Evolutionary conservation across 805 yeast species (phyloP).

Genomic region (Saccharomycopsis selenospora): DNA sequence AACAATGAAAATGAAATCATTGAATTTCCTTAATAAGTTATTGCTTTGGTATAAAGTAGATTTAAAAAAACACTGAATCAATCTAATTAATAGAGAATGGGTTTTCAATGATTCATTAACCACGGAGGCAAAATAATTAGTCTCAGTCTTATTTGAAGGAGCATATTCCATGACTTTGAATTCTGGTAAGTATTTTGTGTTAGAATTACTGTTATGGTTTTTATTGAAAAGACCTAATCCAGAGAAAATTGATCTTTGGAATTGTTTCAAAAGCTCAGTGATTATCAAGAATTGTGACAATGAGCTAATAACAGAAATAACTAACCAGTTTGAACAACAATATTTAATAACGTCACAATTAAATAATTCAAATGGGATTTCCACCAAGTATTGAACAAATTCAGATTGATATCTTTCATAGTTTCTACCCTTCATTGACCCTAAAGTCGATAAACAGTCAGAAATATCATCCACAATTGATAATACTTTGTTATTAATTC

Average conservation of each 20-base stretch:
- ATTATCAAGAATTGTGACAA: constrained; percentile 51
- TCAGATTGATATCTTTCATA: constrained; percentile 26
- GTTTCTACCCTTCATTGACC: constrained; percentile 22
- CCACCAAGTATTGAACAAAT: constrained; percentile 44
- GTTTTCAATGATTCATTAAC: constrained; percentile 52
- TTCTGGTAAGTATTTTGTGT: constrained; percentile 33
- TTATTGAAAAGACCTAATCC: constrained; percentile 59
- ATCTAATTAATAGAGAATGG: constrained; percentile 58
- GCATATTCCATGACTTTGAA: constrained; percentile 78
- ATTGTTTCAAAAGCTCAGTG: constrained; percentile 58
- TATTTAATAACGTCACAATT: constrained; percentile 51
- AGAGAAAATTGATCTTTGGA: constrained; percentile 58
- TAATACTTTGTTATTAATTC: neutral
- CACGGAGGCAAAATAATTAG: constrained; percentile 43
- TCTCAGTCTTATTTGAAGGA: constrained; percentile 64
- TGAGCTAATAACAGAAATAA: constrained; percentile 62
- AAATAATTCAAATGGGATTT: constrained; percentile 65
- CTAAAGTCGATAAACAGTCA: constrained; percentile 6
- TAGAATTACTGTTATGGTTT: constrained; percentile 14
- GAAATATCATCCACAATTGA: constrained; percentile 10
- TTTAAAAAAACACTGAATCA: constrained; percentile 71
- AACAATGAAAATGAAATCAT: constrained; percentile 51
- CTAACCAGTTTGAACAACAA: constrained; percentile 75
- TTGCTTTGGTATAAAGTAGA: constrained; percentile 68
- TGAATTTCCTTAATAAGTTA: constrained; percentile 61